These are phyloP conservation scores for Nicotiana undulata DNA, from an alignment of 257 asterid genomes.

Conservation along the genomic window DNA sequence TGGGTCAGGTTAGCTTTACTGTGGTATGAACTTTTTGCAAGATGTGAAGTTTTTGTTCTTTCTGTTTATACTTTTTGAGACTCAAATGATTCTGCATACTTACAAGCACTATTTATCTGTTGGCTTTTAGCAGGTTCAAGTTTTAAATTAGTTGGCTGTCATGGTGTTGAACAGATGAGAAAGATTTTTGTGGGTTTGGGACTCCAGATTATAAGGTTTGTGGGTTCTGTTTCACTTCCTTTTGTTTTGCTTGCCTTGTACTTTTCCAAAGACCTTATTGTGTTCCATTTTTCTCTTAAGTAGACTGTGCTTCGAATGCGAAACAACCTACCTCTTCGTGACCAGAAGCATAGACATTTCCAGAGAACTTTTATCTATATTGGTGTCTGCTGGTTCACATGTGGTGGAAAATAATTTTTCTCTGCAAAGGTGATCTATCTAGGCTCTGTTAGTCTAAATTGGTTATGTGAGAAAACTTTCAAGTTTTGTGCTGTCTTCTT, in stretches of 20 bases:
- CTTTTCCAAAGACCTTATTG: conserved; percentile 13
- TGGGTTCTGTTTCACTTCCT: conserved; percentile 6
- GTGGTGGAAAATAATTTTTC: conserved; percentile 14
- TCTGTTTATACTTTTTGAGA: neutral
- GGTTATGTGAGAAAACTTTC: neutral
- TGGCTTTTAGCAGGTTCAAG: conserved; percentile 25
- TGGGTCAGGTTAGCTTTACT: conserved; percentile 63
- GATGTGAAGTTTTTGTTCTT: conserved; percentile 13
- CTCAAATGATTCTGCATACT: neutral
- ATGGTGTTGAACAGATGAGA: conserved; percentile 21
- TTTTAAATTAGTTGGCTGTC: conserved; percentile 32
- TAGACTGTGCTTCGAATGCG: conserved; percentile 33
- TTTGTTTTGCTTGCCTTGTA: neutral
- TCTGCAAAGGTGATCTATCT: conserved; percentile 34
- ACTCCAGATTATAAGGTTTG: conserved; percentile 37
- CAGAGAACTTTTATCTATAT: conserved; percentile 23
- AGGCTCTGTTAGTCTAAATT: neutral
- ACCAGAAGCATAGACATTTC: conserved; percentile 31
- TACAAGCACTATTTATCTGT: neutral
- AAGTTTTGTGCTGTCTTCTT: neutral
- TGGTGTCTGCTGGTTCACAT: conserved; percentile 26
- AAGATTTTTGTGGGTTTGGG: conserved; percentile 40
- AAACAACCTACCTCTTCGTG: conserved; percentile 28
- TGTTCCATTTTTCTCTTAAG: conserved; percentile 1
- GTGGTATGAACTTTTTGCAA: conserved; percentile 49